Evolutionary conservation across 768 basidiomycete species (phyloP).

Genomic region (Suillus placidus): DNA sequence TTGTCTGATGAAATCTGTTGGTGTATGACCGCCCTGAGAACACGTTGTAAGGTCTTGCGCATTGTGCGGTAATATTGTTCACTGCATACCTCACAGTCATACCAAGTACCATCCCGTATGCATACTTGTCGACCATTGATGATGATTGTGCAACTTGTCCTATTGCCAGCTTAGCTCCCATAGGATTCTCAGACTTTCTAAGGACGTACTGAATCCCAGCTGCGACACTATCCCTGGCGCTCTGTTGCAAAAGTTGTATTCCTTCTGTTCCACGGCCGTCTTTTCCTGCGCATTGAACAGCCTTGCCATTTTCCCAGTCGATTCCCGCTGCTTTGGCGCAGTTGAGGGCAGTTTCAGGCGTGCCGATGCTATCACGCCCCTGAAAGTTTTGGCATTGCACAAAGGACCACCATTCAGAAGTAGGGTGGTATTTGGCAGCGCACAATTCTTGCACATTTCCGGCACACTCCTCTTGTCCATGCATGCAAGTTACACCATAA

Average conservation of each 20-base stretch:
- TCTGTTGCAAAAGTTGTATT: conserved; percentile 61
- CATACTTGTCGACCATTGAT: conserved; percentile 72
- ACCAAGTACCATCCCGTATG: conserved; percentile 78
- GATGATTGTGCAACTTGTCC: conserved; percentile 86
- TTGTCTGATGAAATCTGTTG: conserved; percentile 73
- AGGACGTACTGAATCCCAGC: conserved; percentile 57
- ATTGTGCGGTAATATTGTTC: neutral
- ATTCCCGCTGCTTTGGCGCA: conserved; percentile 69
- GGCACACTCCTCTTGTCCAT: conserved; percentile 80
- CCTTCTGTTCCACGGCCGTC: conserved; percentile 69
- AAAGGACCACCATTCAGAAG: conserved; percentile 78
- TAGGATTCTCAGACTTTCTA: conserved; percentile 8
- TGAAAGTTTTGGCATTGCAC: conserved; percentile 79
- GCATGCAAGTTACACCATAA: conserved; percentile 82
- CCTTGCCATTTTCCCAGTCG: conserved; percentile 66
- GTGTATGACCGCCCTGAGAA: conserved; percentile 69
- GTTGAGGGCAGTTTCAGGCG: conserved; percentile 57
- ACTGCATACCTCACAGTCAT: conserved; percentile 68
- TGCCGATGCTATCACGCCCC: conserved; percentile 63
- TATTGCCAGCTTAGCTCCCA: conserved; percentile 29
- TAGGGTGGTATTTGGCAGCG: conserved; percentile 58
- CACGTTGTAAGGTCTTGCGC: conserved; percentile 7
- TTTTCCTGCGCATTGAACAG: conserved; percentile 59
- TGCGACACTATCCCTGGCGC: conserved; percentile 45
- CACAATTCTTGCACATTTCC: conserved; percentile 93